A percentile compares a stretch with the other conserved stretches of the same genome.
These are phyloP conservation scores for Phytophthora cactorum DNA, from an alignment of 352 stramenopile genomes.

Conservation along the genomic window DNA sequence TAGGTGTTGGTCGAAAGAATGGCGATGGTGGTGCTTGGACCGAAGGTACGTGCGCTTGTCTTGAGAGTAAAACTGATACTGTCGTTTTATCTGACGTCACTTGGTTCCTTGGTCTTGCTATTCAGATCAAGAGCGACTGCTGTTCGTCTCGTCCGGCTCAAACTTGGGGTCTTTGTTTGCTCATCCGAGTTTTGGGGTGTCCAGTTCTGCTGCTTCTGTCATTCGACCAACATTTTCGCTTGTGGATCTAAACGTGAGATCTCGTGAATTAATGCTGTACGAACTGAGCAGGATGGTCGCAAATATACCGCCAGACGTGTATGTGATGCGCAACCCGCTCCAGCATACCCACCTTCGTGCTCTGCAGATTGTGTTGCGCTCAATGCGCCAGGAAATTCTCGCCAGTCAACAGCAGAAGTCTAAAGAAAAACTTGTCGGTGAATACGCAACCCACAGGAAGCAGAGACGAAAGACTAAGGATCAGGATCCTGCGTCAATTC, in stretches of 20 bases:
- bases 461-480: slow-evolving; percentile 2
- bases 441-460: neutral
- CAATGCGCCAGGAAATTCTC: slow-evolving; percentile 45
- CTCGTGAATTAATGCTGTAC: slow-evolving; percentile 33
- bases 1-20: slow-evolving; percentile 2
- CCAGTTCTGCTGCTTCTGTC: slow-evolving; percentile 12
- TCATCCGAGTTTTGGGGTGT: slow-evolving; percentile 1
- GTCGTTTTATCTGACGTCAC: slow-evolving; percentile 1
- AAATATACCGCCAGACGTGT: slow-evolving; percentile 47
- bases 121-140: slow-evolving; percentile 35
- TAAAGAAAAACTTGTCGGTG: neutral
- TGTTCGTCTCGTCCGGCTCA: slow-evolving; percentile 55
- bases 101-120: neutral
- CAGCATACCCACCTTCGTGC: slow-evolving; percentile 29
- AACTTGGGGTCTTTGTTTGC: slow-evolving; percentile 36
- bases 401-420: slow-evolving; percentile 19
- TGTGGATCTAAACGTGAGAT: slow-evolving; percentile 24
- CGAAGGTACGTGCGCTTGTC: slow-evolving; percentile 23
- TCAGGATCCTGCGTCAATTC: neutral
- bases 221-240: slow-evolving; percentile 50
- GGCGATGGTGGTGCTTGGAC: neutral
- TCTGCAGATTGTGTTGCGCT: slow-evolving; percentile 33
- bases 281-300: slow-evolving; percentile 37
- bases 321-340: slow-evolving; percentile 52
- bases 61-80: slow-evolving; percentile 2